These are phyloP conservation scores for Mrakia gelida DNA, from an alignment of 768 basidiomycete genomes.

Conservation along the genomic window DNA sequence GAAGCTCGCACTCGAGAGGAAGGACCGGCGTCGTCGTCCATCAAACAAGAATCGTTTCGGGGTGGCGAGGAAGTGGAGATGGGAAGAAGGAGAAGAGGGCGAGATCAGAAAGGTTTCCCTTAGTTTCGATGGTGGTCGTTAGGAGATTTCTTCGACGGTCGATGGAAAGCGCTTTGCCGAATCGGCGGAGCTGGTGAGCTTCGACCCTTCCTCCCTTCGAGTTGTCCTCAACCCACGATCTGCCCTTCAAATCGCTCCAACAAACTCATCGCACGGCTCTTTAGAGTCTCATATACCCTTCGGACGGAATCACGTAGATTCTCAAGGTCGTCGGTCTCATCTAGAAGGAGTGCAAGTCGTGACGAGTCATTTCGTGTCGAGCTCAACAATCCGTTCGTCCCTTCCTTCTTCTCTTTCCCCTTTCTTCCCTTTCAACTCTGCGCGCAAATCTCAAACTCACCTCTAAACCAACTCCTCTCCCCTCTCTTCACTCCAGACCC, in stretches of 20 bases:
- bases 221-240: background rate
- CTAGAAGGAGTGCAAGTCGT: background rate
- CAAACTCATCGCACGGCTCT: background rate
- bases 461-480: background rate
- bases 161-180: background rate
- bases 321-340: background rate
- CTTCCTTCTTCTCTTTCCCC: background rate
- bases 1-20: constrained; percentile 8
- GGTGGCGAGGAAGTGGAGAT: background rate
- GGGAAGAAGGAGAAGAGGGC: background rate
- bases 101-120: background rate
- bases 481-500: too few relatives aligned
- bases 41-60: background rate
- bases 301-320: background rate
- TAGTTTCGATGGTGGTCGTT: background rate
- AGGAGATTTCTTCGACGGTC: background rate
- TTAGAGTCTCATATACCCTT: background rate
- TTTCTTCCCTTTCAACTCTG: background rate
- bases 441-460: background rate
- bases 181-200: background rate
- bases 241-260: background rate
- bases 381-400: background rate
- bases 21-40: constrained; percentile 9
- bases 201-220: background rate
- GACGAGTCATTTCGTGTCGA: background rate